Base-by-base conservation (phyloP, 768 basidiomycete species). In the Leccinum incarnatum region DNA sequence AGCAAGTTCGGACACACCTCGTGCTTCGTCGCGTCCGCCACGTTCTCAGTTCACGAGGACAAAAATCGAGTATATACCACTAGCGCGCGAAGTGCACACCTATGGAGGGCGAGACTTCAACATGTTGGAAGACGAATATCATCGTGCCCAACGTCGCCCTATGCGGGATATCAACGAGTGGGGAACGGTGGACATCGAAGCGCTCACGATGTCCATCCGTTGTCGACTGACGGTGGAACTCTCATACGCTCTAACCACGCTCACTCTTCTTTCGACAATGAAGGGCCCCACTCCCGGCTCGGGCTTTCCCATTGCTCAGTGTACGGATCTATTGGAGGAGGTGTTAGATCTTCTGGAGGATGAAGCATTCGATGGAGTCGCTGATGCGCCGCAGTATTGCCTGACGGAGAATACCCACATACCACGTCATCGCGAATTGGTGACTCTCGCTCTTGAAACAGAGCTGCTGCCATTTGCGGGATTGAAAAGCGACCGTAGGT, bases 181-280 rank as follows among this genome's bases (percentile, higher is more conserved):
- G 86, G 94, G 93, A 21, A 81, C 79, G 8, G 84, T 96, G 52
- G 95, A 98, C 66, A 86, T 98, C 58, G 95, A 97, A 68, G 86
- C 86, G n/a, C 79, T 99, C 52, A 87, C 87, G n/a, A 87, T 99
- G 88, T 91, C 91, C 30, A 76, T 99, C 42, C 89, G 95, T 32
- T 96, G 91, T 36, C 81, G 95, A 36, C 75, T 98, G 45, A 81
- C 87, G 9, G 80, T 84, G 49, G 96, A 99, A 72, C 76, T 95
- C 54, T 88, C 94, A 4, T 98, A 95, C 70, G 93, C 91, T 5
- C 76, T 99, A 64, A 93, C 94, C 21, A 91, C 92, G 5, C 79
- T 98, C 63, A 87, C 87, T 4, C 77, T 96, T 68, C 76, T 97
- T 57, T 89, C 90, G 12, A 86, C 87, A 2, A 86, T 92, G 84